A percentile compares a stretch with the other conserved stretches of the same genome.
Conservation (phyloP, 768 basidiomycete genomes). For the Russula brevipes region DNA sequence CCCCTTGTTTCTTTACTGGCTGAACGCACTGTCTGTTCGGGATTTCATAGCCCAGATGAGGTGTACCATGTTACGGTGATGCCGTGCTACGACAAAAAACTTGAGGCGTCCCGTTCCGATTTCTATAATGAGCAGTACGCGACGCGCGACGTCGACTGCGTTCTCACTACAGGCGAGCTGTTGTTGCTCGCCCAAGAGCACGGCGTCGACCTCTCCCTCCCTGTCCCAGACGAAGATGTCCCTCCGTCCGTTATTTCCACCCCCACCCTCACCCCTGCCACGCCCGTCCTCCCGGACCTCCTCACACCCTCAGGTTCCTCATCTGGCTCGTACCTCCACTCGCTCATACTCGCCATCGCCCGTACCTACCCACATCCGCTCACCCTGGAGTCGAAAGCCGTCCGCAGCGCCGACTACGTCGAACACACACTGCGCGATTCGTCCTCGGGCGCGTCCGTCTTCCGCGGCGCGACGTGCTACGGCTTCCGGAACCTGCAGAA, state of each 20-base stretch:
- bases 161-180: constrained; percentile 94
- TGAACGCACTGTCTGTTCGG: background rate
- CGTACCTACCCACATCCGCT: constrained; percentile 37
- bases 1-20: background rate
- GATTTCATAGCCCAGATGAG: constrained; percentile 58
- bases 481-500: constrained; percentile 98
- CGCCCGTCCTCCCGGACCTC: constrained; percentile 56
- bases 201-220: constrained; percentile 64
- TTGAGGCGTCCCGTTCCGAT: constrained; percentile 92
- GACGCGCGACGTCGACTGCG: constrained; percentile 93
- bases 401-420: constrained; percentile 39
- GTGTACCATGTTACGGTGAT: constrained; percentile 97
- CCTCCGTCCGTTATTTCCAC: background rate
- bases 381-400: constrained; percentile 16
- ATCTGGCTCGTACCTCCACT: constrained; percentile 89
- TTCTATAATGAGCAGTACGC: constrained; percentile 80
- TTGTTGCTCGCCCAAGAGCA: constrained; percentile 79
- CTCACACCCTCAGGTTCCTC: constrained; percentile 76
- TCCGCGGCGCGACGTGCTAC: constrained; percentile 93
- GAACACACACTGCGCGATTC: constrained; percentile 60
- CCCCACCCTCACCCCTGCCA: background rate
- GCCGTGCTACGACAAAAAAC: constrained; percentile 99
- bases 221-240: constrained; percentile 48
- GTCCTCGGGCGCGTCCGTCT: constrained; percentile 58
- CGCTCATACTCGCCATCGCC: constrained; percentile 57